These are phyloP conservation scores for Backusella luteola DNA, from an alignment of 192 early-diverging fungal genomes.

Conservation along the genomic window DNA sequence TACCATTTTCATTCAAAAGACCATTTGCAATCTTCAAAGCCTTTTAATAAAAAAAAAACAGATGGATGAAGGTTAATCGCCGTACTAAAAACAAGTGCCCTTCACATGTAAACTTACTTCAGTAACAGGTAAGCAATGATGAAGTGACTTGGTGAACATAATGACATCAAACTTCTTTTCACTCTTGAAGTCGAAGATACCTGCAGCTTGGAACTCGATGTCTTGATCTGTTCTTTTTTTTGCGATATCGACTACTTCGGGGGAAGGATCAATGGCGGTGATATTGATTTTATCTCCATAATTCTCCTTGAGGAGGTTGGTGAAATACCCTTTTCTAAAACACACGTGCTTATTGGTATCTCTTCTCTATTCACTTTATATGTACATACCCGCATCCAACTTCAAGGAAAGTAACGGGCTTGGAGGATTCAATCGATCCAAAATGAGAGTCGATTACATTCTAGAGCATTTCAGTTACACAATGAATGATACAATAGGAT, in stretches of 20 bases:
- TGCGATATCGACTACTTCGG: not conserved
- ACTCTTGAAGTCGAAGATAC: constrained; percentile 12
- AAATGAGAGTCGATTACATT: not conserved
- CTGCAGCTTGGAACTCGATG: not conserved
- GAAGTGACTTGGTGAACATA: constrained; percentile 24
- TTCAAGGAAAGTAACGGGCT: not conserved
- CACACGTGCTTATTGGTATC: not conserved
- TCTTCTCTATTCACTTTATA: not conserved
- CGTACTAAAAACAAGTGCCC: not conserved
- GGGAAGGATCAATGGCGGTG: constrained; percentile 3
- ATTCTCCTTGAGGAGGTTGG: not conserved
- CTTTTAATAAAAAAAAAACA: not conserved
- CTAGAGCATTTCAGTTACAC: not conserved
- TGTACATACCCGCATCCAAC: constrained; percentile 8
- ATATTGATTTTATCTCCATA: not conserved
- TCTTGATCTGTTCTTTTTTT: not conserved
- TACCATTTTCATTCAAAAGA: not conserved
- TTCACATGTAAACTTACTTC: not conserved
- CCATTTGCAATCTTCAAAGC: constrained; percentile 2
- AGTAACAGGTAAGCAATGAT: constrained; percentile 15
- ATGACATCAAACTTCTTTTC: constrained; percentile 18
- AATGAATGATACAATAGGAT: not conserved
- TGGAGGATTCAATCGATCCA: not conserved
- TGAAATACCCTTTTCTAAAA: not conserved
- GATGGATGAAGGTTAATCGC: not conserved